phyloP scores from a whole-genome alignment of 352 stramenopile species.

The Phytophthora sojae region DNA sequence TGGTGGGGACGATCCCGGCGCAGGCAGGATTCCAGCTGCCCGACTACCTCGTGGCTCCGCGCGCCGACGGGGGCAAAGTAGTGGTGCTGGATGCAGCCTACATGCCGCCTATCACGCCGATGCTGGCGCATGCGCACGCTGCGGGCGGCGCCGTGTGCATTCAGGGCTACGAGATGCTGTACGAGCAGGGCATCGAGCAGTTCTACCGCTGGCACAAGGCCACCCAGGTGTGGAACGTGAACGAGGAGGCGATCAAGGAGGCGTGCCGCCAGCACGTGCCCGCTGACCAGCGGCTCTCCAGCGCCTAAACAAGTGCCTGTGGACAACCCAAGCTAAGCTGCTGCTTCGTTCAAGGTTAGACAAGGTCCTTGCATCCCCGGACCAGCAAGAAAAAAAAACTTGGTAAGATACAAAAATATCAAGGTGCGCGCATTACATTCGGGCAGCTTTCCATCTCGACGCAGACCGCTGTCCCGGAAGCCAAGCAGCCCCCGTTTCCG shows the following conservation, averaged over 20 bases:
- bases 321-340: not conserved
- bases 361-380: not conserved
- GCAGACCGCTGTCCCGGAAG: not conserved
- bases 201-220: slow-evolving; percentile 94
- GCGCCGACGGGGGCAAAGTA: slow-evolving; percentile 40
- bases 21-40: slow-evolving; percentile 85
- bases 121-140: slow-evolving; percentile 90
- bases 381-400: not conserved
- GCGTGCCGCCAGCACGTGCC: slow-evolving; percentile 68
- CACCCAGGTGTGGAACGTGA: slow-evolving; percentile 49
- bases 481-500: not conserved
- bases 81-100: slow-evolving; percentile 98
- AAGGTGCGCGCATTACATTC: not conserved
- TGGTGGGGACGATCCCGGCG: slow-evolving; percentile 97
- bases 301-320: slow-evolving; percentile 16
- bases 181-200: slow-evolving; percentile 97
- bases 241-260: slow-evolving; percentile 64
- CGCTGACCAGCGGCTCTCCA: slow-evolving; percentile 55
- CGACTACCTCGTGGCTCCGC: slow-evolving; percentile 59
- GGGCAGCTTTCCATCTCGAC: not conserved
- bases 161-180: slow-evolving; percentile 98
- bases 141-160: slow-evolving; percentile 88
- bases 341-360: not conserved
- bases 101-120: slow-evolving; percentile 95
- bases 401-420: slow-evolving; percentile 8